Conservation (phyloP, 495 filamentous ascomycete genomes). For the Copromyces sp. region DNA sequence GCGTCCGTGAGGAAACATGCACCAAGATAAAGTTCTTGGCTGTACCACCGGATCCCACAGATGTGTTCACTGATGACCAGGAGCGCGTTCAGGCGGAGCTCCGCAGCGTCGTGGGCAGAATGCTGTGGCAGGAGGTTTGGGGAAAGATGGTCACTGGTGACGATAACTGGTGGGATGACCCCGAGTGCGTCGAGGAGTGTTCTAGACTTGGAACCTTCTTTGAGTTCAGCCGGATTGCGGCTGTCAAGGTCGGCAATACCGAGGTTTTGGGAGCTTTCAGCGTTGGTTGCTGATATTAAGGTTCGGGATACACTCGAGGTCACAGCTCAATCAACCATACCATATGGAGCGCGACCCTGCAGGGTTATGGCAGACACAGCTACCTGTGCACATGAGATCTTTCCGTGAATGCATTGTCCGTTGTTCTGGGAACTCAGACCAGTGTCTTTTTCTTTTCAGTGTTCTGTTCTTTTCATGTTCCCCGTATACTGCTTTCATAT, state of each 20-base stretch:
- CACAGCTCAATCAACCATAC: not conserved
- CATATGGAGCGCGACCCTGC: too few relatives aligned
- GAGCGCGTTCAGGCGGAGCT: slow-evolving; percentile 21
- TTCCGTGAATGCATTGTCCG: not conserved
- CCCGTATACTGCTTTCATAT: not conserved
- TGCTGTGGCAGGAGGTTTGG: slow-evolving; percentile 39
- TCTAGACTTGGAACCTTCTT: slow-evolving; percentile 33
- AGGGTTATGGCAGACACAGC: too few relatives aligned
- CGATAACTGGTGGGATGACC: slow-evolving; percentile 44
- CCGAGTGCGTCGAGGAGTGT: slow-evolving; percentile 37
- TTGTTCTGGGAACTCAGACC: not conserved
- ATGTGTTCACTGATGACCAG: not conserved
- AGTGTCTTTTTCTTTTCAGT: not conserved
- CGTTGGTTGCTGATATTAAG: not conserved
- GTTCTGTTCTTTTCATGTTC: not conserved
- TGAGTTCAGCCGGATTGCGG: slow-evolving; percentile 37
- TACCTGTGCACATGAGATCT: not conserved
- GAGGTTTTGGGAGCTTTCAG: not conserved
- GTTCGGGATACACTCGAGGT: not conserved
- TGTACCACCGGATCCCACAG: slow-evolving; percentile 8
- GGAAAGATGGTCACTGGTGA: slow-evolving; percentile 31
- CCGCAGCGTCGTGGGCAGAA: slow-evolving; percentile 26
- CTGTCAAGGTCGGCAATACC: slow-evolving; percentile 20
- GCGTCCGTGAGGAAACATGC: slow-evolving; percentile 22
- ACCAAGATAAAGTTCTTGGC: slow-evolving; percentile 28